A percentile compares a stretch with the other conserved stretches of the same genome.
Conservation (phyloP, 805 yeast genomes). For the Naumovozyma castellii region DNA sequence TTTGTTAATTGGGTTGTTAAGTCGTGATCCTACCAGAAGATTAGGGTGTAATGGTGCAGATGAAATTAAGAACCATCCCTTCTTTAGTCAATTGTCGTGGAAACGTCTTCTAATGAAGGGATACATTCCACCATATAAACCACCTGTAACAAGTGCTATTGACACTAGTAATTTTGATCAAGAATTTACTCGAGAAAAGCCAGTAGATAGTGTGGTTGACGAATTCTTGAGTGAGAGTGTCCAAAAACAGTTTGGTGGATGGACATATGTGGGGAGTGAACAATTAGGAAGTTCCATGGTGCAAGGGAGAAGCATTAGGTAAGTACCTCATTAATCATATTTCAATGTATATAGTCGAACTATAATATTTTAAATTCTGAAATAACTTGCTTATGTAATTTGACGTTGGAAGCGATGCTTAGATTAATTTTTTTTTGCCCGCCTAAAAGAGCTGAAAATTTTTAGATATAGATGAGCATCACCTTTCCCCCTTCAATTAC, state of each 20-base stretch:
- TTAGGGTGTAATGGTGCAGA: slow-evolving; percentile 72
- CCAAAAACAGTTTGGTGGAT: slow-evolving; percentile 97
- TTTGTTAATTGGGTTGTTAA: slow-evolving; percentile 59
- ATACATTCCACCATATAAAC: slow-evolving; percentile 92
- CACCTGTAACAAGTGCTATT: slow-evolving; percentile 71
- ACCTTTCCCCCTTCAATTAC: neutral
- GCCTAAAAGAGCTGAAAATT: slow-evolving; percentile 3
- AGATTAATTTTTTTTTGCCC: neutral
- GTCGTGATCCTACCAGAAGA: slow-evolving; percentile 77
- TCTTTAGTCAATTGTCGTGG: slow-evolving; percentile 89
- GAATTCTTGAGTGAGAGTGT: slow-evolving; percentile 86
- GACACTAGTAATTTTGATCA: slow-evolving; percentile 92
- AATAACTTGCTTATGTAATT: too few relatives aligned
- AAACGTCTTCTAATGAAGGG: slow-evolving; percentile 69
- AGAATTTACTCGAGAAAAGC: slow-evolving; percentile 86
- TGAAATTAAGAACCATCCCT: slow-evolving; percentile 75
- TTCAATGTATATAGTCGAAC: neutral
- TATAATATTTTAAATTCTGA: neutral
- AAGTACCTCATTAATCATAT: neutral
- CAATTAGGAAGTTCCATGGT: slow-evolving; percentile 32
- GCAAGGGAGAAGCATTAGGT: slow-evolving; percentile 27
- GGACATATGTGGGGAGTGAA: slow-evolving; percentile 84
- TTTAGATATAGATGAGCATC: slow-evolving; percentile 4
- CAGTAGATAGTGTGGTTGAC: slow-evolving; percentile 91
- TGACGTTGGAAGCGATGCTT: neutral